Base-by-base conservation (phyloP, 2,329 filamentous ascomycete species). In the Alternaria gansuensis region DNA sequence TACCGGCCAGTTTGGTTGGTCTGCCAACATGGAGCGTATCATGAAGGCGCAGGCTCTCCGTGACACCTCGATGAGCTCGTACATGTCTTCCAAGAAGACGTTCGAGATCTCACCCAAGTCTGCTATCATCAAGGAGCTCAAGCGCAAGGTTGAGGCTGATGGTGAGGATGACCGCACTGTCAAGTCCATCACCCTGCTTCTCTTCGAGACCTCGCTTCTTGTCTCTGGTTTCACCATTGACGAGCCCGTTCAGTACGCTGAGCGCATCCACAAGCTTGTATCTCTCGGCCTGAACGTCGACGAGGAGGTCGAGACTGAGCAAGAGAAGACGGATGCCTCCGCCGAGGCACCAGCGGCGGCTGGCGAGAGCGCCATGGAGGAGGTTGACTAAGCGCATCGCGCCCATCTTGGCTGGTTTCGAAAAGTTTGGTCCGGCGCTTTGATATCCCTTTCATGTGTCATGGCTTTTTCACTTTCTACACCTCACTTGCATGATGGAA, bases 41-140 rank as follows among this genome's bases (percentile, higher is more conserved):
- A 99, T 99, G 95, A 99, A 99, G 90, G 95, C 95, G 28, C 95
- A 99, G 87, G 95, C 95, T 78, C 94, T 99, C 77, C 95, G 95
- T 85, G 95, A 99, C 85, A 99, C 95, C 72, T 97, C 93, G 77
- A 99, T 99, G 95, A 92, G 88, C 83, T 96, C 92, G 75, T 99
- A 99, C 91, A 99, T 99, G 95, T 96, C 92, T 70, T 98, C 94
- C 80, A 99, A 99, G 93, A 99, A 99, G 92, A 99, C 95, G 31
- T 98, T 99, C 73, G 95, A 99, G 87, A 98, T 99, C 83, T 98
- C 95, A n/a, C 95, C 95, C 81, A 94, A 95, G 87, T 97, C 92
- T 75, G 80, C 92, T 69, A 99, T 99, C 82, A 89, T 99, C 86
- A 91, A 96, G 89, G 95, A 98, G 88, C 90, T 99, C 78, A 97